A percentile compares a stretch with the other conserved stretches of the same genome.
Conservation (phyloP, 2,329 filamentous ascomycete species). For the Ophiostoma populinum region DNA sequence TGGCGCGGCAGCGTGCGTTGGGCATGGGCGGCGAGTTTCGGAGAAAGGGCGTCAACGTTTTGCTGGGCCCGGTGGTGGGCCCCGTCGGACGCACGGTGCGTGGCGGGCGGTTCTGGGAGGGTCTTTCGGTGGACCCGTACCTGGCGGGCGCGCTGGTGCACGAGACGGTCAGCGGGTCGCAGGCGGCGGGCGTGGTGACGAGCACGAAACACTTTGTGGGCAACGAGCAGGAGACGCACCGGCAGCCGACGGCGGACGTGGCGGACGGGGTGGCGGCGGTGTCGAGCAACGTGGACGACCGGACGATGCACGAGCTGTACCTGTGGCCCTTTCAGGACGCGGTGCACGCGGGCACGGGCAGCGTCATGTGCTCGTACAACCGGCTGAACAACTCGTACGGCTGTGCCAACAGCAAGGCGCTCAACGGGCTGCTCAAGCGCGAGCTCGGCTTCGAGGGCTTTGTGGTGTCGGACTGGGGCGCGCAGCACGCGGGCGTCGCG, state of each 20-base stretch:
- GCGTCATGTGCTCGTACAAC: conserved; percentile 47
- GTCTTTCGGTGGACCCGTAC: conserved; percentile 39
- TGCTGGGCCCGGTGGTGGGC: conserved; percentile 60
- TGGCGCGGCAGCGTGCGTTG: conserved; percentile 49
- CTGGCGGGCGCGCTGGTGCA: conserved; percentile 29
- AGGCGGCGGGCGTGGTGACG: conserved; percentile 49
- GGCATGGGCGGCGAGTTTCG: conserved; percentile 64
- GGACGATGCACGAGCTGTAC: conserved; percentile 30
- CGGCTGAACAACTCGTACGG: conserved; percentile 51
- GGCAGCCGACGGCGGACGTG: conserved; percentile 33
- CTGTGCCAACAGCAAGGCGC: conserved; percentile 47
- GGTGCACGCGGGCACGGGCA: conserved; percentile 38
- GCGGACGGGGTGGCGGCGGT: conserved; percentile 25
- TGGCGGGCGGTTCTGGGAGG: conserved; percentile 45
- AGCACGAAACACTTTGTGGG: conserved; percentile 47
- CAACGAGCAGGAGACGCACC: conserved; percentile 29
- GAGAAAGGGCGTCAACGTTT: conserved; percentile 56
- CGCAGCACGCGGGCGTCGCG: conserved; percentile 45
- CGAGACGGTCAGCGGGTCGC: conserved; percentile 49
- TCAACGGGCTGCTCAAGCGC: conserved; percentile 47
- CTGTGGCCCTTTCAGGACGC: conserved; percentile 38
- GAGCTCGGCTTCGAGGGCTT: conserved; percentile 45
- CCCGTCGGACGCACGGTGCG: conserved; percentile 43
- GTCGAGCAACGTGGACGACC: conserved; percentile 26
- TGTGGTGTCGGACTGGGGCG: conserved; percentile 49